These are phyloP conservation scores for Lentinus tigrinus DNA, from an alignment of 768 basidiomycete genomes.

Conservation along the genomic window DNA sequence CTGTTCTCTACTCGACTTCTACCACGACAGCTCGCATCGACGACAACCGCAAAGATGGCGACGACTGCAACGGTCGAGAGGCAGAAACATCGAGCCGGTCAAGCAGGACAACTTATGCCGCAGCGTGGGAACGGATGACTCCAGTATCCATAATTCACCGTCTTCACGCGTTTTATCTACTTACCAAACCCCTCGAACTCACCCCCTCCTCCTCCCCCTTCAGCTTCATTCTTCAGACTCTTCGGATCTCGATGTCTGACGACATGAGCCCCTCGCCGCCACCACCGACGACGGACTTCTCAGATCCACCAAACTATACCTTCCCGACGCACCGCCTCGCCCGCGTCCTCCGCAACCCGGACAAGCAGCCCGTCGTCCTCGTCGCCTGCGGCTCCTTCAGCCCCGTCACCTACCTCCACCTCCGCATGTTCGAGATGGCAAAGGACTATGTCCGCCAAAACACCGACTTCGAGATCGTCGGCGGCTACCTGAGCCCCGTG, in stretches of 20 bases:
- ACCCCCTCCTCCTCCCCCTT: not conserved
- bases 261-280: conserved; percentile 11
- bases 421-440: conserved; percentile 99
- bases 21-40: too few relatives aligned
- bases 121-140: conserved; percentile 29
- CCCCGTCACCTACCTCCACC: conserved; percentile 95
- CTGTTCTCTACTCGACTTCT: too few relatives aligned
- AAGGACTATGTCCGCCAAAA: conserved; percentile 93
- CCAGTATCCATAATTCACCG: conserved; percentile 16
- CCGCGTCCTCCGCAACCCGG: conserved; percentile 54
- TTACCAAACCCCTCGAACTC: not conserved
- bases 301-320: conserved; percentile 62
- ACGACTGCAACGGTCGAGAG: not conserved
- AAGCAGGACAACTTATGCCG: not conserved
- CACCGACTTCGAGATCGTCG: conserved; percentile 90
- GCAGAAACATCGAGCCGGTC: not conserved
- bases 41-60: not conserved
- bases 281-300: conserved; percentile 38
- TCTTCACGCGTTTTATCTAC: conserved; percentile 7
- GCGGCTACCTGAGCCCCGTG: conserved; percentile 95
- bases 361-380: conserved; percentile 84
- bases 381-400: conserved; percentile 98
- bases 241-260: not conserved
- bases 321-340: conserved; percentile 68
- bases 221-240: not conserved